Evolutionary conservation across 2,329 filamentous ascomycete genomes (phyloP).

Genomic region (Pseudohalonectria lignicola): DNA sequence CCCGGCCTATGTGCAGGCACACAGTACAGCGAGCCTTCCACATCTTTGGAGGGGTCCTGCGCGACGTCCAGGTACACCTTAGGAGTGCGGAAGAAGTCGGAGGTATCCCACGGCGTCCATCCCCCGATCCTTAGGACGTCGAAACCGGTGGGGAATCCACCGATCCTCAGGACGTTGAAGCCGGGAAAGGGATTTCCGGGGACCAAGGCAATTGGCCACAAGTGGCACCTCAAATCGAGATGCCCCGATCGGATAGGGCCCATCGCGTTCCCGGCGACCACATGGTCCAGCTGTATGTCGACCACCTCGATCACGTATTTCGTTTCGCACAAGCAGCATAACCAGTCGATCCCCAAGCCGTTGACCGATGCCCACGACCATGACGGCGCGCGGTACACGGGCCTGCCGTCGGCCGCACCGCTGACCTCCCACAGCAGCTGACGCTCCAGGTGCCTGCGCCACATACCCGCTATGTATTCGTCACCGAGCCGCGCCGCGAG

Average conservation of each 20-base stretch:
- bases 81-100: background rate
- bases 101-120: background rate
- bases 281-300: background rate
- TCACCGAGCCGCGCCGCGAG: background rate
- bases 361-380: background rate
- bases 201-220: background rate
- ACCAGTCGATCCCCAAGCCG: background rate
- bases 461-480: background rate
- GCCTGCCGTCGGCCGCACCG: no score
- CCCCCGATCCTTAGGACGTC: background rate
- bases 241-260: background rate
- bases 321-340: background rate
- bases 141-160: background rate
- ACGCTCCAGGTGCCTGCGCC: background rate
- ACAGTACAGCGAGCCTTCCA: background rate
- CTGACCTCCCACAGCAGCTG: background rate
- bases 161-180: background rate
- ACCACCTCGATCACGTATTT: background rate
- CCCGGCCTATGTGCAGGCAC: background rate
- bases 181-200: background rate
- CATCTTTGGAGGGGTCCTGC: background rate
- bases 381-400: background rate
- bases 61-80: background rate
- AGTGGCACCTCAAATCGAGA: background rate
- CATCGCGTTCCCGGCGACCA: background rate